These are phyloP conservation scores for Bruguiera gymnorhiza DNA, from an alignment of 345 rosid species.

Conservation along the genomic window DNA sequence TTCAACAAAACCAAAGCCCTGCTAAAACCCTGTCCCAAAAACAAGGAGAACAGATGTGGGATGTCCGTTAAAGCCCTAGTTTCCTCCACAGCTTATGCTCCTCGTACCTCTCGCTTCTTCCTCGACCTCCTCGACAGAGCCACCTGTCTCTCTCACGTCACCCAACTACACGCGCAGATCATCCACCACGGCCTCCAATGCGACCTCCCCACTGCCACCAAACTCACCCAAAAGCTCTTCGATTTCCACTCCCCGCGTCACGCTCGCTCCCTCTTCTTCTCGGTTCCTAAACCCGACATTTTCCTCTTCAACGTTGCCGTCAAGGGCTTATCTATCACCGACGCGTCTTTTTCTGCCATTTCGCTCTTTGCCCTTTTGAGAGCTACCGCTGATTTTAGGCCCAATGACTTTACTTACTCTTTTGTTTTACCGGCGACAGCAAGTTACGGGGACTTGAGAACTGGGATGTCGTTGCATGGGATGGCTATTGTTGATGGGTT, in stretches of 20 bases:
- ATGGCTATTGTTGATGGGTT: slow-evolving; percentile 52
- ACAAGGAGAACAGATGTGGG: not conserved
- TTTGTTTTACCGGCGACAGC: slow-evolving; percentile 55
- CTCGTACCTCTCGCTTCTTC: slow-evolving; percentile 32
- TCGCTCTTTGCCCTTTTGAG: slow-evolving; percentile 45
- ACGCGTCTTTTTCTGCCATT: slow-evolving; percentile 42
- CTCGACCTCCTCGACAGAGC: slow-evolving; percentile 43
- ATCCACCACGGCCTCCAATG: slow-evolving; percentile 41
- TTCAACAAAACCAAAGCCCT: not conserved
- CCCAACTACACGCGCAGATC: slow-evolving; percentile 67
- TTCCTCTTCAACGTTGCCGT: slow-evolving; percentile 75
- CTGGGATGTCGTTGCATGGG: slow-evolving; percentile 50
- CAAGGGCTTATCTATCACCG: slow-evolving; percentile 47
- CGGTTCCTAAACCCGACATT: slow-evolving; percentile 56
- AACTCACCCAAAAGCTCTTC: slow-evolving; percentile 63
- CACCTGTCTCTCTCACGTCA: slow-evolving; percentile 46
- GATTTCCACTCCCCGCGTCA: slow-evolving; percentile 47
- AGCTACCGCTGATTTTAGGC: slow-evolving; percentile 38
- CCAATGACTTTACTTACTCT: slow-evolving; percentile 57
- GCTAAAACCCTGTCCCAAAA: not conserved
- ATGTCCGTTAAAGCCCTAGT: slow-evolving; percentile 20
- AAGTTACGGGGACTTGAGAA: slow-evolving; percentile 27
- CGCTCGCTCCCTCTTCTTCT: slow-evolving; percentile 52
- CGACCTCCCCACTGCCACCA: slow-evolving; percentile 58
- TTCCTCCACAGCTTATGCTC: not conserved